A percentile compares a stretch with the other conserved stretches of the same genome.
These are phyloP conservation scores for Exsudoporus frostii DNA, from an alignment of 768 basidiomycete species.

Conservation along the genomic window DNA sequence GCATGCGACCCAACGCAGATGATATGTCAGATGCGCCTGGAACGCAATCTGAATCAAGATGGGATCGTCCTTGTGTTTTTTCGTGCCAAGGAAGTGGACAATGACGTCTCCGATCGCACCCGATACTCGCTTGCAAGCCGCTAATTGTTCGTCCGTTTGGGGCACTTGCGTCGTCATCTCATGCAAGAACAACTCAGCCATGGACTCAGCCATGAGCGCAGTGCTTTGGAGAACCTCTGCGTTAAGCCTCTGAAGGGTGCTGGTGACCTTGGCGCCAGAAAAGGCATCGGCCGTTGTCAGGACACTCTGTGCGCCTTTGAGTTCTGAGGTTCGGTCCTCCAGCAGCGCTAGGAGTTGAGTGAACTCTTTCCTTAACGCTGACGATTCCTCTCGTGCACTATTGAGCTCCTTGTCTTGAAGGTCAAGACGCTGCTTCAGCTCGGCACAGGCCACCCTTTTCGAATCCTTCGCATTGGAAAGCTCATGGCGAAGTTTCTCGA, in stretches of 20 bases:
- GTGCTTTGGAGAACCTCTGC: conserved; percentile 47
- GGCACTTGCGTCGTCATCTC: conserved; percentile 6
- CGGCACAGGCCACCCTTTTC: conserved; percentile 2
- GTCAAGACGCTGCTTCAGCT: conserved; percentile 18
- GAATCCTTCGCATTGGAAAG: conserved; percentile 14
- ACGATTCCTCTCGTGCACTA: conserved; percentile 27
- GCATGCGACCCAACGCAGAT: conserved; percentile 25
- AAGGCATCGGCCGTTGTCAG: conserved; percentile 41
- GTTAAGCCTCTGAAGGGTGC: conserved; percentile 44
- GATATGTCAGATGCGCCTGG: conserved; percentile 29
- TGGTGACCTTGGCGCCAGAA: conserved; percentile 45
- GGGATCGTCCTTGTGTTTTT: conserved; percentile 32
- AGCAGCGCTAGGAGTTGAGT: conserved; percentile 31
- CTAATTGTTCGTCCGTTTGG: conserved; percentile 22
- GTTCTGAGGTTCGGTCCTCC: conserved; percentile 41
- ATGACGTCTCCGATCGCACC: conserved; percentile 19
- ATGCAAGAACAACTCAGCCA: conserved; percentile 41
- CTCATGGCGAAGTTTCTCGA: conserved; percentile 16
- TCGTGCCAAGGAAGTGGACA: conserved; percentile 27
- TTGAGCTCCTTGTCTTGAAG: conserved; percentile 21
- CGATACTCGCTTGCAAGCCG: conserved; percentile 23
- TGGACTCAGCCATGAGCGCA: conserved; percentile 44
- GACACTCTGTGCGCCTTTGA: conserved; percentile 45
- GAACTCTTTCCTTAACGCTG: conserved; percentile 28
- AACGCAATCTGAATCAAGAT: conserved; percentile 37